phyloP scores from a whole-genome alignment of 1,284 basidiomycete genomes.

The Coriolopsis trogii region DNA sequence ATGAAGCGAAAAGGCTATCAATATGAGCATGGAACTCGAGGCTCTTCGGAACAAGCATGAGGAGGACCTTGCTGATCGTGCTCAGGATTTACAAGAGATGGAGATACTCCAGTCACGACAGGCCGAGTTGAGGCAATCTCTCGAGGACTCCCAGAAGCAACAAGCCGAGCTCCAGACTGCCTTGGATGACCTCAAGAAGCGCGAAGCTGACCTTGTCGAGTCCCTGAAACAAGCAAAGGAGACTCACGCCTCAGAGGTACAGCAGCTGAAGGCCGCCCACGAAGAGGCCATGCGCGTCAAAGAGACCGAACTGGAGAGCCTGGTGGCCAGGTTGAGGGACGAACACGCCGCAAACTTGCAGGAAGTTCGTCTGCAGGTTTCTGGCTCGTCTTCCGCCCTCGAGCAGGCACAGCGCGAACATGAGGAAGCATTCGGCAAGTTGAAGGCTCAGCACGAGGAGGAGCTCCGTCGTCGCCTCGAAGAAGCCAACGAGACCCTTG shows the following conservation, averaged over 20 bases:
- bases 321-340: conserved; percentile 46
- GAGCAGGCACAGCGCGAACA: conserved; percentile 37
- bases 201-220: conserved; percentile 57
- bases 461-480: conserved; percentile 34
- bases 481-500: conserved; percentile 37
- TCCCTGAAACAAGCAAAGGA: conserved; percentile 51
- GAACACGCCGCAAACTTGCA: conserved; percentile 41
- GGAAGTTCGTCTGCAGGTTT: conserved; percentile 34
- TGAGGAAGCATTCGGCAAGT: conserved; percentile 37
- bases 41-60: conserved; percentile 66
- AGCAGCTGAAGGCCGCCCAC: conserved; percentile 52
- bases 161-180: conserved; percentile 26
- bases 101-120: conserved; percentile 62
- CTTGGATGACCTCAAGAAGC: conserved; percentile 57
- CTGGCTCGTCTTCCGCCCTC: conserved; percentile 31
- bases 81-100: conserved; percentile 34
- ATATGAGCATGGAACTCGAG: conserved; percentile 86
- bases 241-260: conserved; percentile 48
- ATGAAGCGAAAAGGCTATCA: conserved; percentile 59
- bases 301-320: conserved; percentile 51
- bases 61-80: conserved; percentile 45
- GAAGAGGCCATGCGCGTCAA: conserved; percentile 55
- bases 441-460: conserved; percentile 41
- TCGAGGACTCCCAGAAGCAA: conserved; percentile 49
- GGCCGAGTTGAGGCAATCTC: conserved; percentile 49